phyloP scores from a whole-genome alignment of 805 yeast genomes.

The Kodamaea leandrae region DNA sequence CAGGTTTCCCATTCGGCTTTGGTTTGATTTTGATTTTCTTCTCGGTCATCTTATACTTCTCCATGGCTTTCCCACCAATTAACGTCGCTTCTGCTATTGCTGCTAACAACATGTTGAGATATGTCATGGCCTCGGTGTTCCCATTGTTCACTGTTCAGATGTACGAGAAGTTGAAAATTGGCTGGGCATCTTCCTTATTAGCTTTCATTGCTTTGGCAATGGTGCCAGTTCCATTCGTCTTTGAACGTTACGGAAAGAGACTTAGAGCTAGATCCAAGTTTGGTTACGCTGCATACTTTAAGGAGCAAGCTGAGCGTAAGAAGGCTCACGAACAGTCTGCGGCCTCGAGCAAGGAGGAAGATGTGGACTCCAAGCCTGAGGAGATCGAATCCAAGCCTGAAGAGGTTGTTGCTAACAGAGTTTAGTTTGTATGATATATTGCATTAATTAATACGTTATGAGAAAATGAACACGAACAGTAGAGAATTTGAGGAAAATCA shows the following conservation, averaged over 20 bases:
- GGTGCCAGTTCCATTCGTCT: conserved; percentile 74
- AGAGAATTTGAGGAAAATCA: no score
- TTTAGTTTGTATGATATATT: no score
- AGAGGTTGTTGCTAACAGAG: conserved; percentile 9
- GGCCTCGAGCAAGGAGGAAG: conserved; percentile 10
- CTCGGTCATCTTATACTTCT: conserved; percentile 64
- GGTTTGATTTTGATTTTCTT: conserved; percentile 72
- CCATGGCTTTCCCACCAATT: conserved; percentile 70
- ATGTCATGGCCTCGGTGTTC: conserved; percentile 71
- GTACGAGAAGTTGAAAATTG: conserved; percentile 67
- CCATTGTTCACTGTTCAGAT: conserved; percentile 85
- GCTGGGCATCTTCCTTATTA: conserved; percentile 76
- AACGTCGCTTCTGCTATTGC: conserved; percentile 86
- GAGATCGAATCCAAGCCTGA: conserved; percentile 1
- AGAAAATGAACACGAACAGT: no score
- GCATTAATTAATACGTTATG: no score
- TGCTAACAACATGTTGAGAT: conserved; percentile 80
- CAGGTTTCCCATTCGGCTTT: conserved; percentile 79
- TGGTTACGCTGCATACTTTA: conserved; percentile 51
- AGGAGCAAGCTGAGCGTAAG: conserved; percentile 19
- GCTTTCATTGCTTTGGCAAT: conserved; percentile 64
- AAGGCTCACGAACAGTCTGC: conserved; percentile 17
- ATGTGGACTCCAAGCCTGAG: conserved; percentile 2
- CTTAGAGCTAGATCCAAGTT: conserved; percentile 57
- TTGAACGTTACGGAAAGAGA: conserved; percentile 54